Conservation (phyloP, 345 rosid genomes). For the Eucalyptus decipiens region DNA sequence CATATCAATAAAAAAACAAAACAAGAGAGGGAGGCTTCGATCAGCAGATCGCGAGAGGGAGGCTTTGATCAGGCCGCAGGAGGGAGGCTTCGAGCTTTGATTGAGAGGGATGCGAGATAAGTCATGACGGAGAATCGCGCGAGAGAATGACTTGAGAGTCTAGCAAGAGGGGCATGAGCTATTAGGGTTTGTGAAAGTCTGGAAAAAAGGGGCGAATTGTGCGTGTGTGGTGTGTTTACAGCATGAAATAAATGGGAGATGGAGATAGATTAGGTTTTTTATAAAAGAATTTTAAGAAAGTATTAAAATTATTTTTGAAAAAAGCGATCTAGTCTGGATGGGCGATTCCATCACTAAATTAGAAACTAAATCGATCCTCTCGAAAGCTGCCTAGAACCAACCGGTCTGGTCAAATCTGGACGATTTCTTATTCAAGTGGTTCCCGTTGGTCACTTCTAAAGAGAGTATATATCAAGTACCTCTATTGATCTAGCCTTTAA, state of each 20-base stretch:
- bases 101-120: not conserved
- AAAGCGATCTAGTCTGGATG: not conserved
- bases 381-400: not conserved
- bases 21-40: not conserved
- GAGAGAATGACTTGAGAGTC: not conserved
- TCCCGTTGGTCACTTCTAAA: not conserved
- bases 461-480: not conserved
- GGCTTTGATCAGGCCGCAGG: too few relatives aligned
- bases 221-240: not conserved
- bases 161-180: not conserved
- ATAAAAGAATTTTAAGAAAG: too few relatives aligned
- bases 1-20: not conserved
- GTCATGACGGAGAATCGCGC: not conserved
- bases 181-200: not conserved
- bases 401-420: rapidly evolving
- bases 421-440: not conserved
- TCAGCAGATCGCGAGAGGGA: too few relatives aligned
- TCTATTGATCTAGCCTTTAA: not conserved
- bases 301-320: too few relatives aligned
- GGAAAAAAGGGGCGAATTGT: not conserved
- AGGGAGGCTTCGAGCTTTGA: not conserved
- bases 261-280: not conserved
- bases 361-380: not conserved
- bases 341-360: not conserved
- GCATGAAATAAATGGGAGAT: not conserved